Conservation (phyloP, 2,329 filamentous ascomycete species). For the Grosmannia serpens region DNA sequence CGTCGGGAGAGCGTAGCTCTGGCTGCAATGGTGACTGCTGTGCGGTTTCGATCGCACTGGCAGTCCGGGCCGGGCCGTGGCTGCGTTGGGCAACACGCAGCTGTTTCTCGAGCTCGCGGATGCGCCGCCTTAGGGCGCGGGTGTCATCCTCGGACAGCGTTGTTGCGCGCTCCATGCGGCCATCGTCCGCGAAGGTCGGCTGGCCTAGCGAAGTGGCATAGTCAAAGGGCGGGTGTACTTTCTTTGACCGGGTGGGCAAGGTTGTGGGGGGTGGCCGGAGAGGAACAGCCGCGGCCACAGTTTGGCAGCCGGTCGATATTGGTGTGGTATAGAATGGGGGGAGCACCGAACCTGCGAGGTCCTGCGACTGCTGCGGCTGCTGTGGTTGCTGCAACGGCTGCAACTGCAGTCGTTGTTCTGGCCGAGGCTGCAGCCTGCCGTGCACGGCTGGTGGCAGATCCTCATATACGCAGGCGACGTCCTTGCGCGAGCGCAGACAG, state of each 20-base stretch:
- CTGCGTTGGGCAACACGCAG: not conserved
- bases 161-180: not conserved
- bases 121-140: not conserved
- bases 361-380: not conserved
- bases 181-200: not conserved
- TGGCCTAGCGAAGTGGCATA: not conserved
- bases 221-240: not conserved
- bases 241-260: not conserved
- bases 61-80: not conserved
- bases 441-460: not conserved
- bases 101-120: conserved; percentile 4
- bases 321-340: not conserved
- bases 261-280: not conserved
- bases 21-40: not conserved
- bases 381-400: not conserved
- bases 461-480: conserved; percentile 7
- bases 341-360: not conserved
- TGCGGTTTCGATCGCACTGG: too few relatives aligned
- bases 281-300: not conserved
- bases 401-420: not conserved
- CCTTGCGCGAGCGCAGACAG: conserved; percentile 21
- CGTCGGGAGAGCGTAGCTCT: not conserved
- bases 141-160: not conserved
- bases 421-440: not conserved
- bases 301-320: not conserved